Evolutionary conservation across 495 filamentous ascomycete species (phyloP).

Genomic region (Neurospora sp.): DNA sequence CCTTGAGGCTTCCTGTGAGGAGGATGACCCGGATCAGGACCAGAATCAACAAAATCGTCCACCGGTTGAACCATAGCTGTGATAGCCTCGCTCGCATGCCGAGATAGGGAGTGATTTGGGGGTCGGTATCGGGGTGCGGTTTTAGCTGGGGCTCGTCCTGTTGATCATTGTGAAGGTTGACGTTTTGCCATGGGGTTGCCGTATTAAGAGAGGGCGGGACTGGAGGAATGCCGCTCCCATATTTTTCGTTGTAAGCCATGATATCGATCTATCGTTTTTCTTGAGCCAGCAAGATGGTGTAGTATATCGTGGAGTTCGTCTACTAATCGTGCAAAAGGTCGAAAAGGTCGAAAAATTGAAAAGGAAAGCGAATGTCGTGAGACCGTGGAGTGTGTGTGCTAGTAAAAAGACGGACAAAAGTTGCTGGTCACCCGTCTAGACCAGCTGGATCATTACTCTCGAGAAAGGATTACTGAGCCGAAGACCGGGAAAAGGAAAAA

Average conservation of each 20-base stretch:
- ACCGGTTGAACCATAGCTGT: slow-evolving; percentile 93
- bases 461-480: slow-evolving; percentile 2
- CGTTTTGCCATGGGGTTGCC: slow-evolving; percentile 12
- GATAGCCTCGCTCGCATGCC: slow-evolving; percentile 82
- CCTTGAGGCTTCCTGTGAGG: slow-evolving; percentile 56
- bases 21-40: slow-evolving; percentile 73
- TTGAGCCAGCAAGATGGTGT: slow-evolving; percentile 4
- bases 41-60: slow-evolving; percentile 83
- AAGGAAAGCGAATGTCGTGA: background rate
- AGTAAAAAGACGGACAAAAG: background rate
- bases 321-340: background rate
- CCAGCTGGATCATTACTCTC: slow-evolving; percentile 9
- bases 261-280: background rate
- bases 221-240: slow-evolving; percentile 11
- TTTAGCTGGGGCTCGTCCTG: background rate
- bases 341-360: background rate
- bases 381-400: background rate
- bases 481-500: slow-evolving; percentile 6
- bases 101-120: slow-evolving; percentile 75
- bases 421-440: slow-evolving; percentile 7
- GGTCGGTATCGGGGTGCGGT: slow-evolving; percentile 18
- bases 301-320: background rate
- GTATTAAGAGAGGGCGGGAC: slow-evolving; percentile 16
- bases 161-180: slow-evolving; percentile 7
- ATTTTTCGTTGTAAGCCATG: slow-evolving; percentile 20